phyloP scores from a whole-genome alignment of 2,329 filamentous ascomycete species.

The Thermothelomyces thermophilus region DNA sequence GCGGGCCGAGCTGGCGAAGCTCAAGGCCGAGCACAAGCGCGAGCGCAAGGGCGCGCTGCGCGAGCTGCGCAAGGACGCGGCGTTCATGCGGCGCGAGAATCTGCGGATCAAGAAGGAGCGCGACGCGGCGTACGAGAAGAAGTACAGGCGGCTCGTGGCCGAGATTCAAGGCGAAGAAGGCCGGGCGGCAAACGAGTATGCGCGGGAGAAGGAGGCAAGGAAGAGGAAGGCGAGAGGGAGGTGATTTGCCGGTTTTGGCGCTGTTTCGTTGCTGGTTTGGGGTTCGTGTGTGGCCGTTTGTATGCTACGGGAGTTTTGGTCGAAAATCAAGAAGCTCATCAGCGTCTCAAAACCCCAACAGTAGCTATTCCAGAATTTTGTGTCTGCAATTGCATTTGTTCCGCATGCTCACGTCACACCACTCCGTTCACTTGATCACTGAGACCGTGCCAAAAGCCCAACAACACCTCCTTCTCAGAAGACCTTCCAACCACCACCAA shows the following conservation, averaged over 20 bases:
- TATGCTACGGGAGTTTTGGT: too few relatives aligned
- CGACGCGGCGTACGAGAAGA: slow-evolving; percentile 92
- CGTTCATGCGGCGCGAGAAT: slow-evolving; percentile 87
- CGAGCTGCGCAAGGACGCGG: slow-evolving; percentile 90
- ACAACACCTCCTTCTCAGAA: too few relatives aligned
- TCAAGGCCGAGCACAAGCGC: slow-evolving; percentile 86
- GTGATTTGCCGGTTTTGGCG: background rate
- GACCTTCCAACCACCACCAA: too few relatives aligned
- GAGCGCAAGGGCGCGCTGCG: slow-evolving; percentile 92
- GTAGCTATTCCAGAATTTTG: too few relatives aligned
- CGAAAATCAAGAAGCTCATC: background rate
- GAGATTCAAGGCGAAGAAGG: slow-evolving; percentile 97
- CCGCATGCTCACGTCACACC: too few relatives aligned
- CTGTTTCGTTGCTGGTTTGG: background rate
- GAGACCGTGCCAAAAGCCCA: too few relatives aligned
- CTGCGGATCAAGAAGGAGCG: slow-evolving; percentile 86
- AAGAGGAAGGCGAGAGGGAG: slow-evolving; percentile 60
- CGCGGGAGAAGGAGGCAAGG: slow-evolving; percentile 71
- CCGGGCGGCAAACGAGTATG: slow-evolving; percentile 78
- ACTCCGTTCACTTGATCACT: too few relatives aligned
- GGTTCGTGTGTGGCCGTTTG: background rate
- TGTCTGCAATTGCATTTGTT: too few relatives aligned
- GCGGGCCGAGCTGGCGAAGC: slow-evolving; percentile 74
- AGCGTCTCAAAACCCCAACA: too few relatives aligned
- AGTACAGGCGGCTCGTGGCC: slow-evolving; percentile 83